A percentile compares a stretch with the other conserved stretches of the same genome.
Evolutionary conservation across 2,329 filamentous ascomycete genomes (phyloP).

Genomic region (Fusarium globosum): DNA sequence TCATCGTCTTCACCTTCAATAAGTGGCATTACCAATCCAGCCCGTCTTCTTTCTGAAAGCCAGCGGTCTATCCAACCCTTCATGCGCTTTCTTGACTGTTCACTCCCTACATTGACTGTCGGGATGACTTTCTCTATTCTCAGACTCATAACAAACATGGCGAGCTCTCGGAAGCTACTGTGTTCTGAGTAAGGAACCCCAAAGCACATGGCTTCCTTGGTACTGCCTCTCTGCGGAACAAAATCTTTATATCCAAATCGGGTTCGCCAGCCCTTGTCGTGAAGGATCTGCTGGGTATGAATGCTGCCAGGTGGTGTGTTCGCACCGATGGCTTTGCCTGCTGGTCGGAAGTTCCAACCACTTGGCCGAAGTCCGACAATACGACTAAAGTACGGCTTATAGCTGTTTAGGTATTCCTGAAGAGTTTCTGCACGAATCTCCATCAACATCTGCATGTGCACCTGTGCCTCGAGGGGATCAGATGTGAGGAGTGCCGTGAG

Average conservation of each 20-base stretch:
- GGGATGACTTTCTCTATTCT: conserved; percentile 91
- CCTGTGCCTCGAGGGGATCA: conserved; percentile 85
- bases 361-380: conserved; percentile 92
- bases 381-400: conserved; percentile 84
- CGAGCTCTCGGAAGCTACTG: conserved; percentile 92
- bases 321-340: conserved; percentile 65
- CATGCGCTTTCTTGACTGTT: conserved; percentile 67
- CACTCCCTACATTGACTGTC: conserved; percentile 84
- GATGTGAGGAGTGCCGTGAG: conserved; percentile 80
- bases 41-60: conserved; percentile 67
- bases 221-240: conserved; percentile 84
- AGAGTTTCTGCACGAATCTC: conserved; percentile 93
- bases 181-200: conserved; percentile 97
- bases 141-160: conserved; percentile 90
- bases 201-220: conserved; percentile 84
- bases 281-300: conserved; percentile 62
- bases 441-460: conserved; percentile 97
- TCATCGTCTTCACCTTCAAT: conserved; percentile 53
- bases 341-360: conserved; percentile 91
- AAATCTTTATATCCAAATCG: conserved; percentile 79
- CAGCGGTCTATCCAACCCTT: conserved; percentile 73
- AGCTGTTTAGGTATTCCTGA: conserved; percentile 84
- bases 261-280: conserved; percentile 77
- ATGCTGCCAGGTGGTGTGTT: conserved; percentile 62
- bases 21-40: conserved; percentile 62